Evolutionary conservation across 257 asterid genomes (phyloP).

Genomic region (Gynochthodes officinalis): DNA sequence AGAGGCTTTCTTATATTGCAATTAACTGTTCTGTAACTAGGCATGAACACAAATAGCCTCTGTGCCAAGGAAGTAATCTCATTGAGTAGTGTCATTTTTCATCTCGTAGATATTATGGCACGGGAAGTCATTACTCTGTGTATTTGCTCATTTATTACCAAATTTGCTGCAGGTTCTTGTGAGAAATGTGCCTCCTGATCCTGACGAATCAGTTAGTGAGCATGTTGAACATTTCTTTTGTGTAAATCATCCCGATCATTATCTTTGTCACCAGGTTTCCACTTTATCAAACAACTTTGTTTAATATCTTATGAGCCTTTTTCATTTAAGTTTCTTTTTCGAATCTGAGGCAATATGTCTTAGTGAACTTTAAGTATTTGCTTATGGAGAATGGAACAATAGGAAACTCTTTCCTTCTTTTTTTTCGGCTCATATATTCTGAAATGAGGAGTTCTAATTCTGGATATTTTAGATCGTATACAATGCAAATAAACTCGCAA

Average conservation of each 20-base stretch:
- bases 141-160: slow-evolving; percentile 1
- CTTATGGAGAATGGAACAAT: background rate
- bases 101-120: background rate
- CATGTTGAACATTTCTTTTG: slow-evolving; percentile 96
- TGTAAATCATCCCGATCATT: slow-evolving; percentile 79
- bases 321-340: background rate
- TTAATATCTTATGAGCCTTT: background rate
- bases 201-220: slow-evolving; percentile 84
- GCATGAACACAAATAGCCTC: background rate
- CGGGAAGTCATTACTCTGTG: background rate
- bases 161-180: slow-evolving; percentile 69
- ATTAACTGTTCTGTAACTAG: background rate
- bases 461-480: slow-evolving; percentile 57
- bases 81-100: background rate
- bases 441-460: slow-evolving; percentile 1
- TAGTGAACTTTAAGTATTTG: background rate
- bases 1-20: background rate
- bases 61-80: background rate
- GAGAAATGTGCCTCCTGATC: slow-evolving; percentile 90
- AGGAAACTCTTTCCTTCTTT: background rate
- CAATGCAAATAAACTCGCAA: slow-evolving; percentile 63
- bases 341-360: background rate
- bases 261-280: slow-evolving; percentile 71
- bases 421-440: background rate
- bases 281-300: slow-evolving; percentile 6